Conservation (phyloP, 2,329 filamentous ascomycete species). For the Aaosphaeria arxii region DNA sequence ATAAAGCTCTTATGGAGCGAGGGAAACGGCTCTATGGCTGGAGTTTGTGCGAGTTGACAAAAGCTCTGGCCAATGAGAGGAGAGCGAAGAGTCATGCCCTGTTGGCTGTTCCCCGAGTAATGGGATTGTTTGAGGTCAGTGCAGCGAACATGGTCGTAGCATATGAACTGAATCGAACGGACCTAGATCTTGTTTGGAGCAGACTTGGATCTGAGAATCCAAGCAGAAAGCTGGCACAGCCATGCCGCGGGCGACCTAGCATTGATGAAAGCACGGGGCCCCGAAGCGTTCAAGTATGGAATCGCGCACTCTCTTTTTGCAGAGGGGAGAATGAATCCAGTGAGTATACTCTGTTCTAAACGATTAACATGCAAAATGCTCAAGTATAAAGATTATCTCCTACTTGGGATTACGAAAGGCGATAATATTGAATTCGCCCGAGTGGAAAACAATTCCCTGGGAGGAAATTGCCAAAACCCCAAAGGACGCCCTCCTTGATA, state of each 20-base stretch:
- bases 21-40: slow-evolving; percentile 22
- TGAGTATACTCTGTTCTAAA: slow-evolving; percentile 1
- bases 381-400: slow-evolving; percentile 12
- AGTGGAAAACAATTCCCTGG: slow-evolving; percentile 39
- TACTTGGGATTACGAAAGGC: slow-evolving; percentile 35
- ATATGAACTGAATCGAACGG: too few species aligned
- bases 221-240: slow-evolving; percentile 25
- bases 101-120: slow-evolving; percentile 21
- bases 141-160: slow-evolving; percentile 1
- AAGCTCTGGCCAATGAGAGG: slow-evolving; percentile 13
- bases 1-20: slow-evolving; percentile 14
- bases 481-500: slow-evolving; percentile 33
- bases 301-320: slow-evolving; percentile 17
- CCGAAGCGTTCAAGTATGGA: slow-evolving; percentile 11
- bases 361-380: background rate
- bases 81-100: slow-evolving; percentile 19
- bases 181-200: slow-evolving; percentile 24
- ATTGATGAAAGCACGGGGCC: slow-evolving; percentile 17
- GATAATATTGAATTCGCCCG: slow-evolving; percentile 24
- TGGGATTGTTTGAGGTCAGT: slow-evolving; percentile 15
- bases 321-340: slow-evolving; percentile 13
- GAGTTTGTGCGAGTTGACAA: slow-evolving; percentile 19
- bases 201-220: slow-evolving; percentile 12
- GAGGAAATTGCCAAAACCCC: slow-evolving; percentile 24
- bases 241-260: slow-evolving; percentile 26